Conservation (phyloP, 2,329 filamentous ascomycete species). For the Annulohypoxylon truncatum region DNA sequence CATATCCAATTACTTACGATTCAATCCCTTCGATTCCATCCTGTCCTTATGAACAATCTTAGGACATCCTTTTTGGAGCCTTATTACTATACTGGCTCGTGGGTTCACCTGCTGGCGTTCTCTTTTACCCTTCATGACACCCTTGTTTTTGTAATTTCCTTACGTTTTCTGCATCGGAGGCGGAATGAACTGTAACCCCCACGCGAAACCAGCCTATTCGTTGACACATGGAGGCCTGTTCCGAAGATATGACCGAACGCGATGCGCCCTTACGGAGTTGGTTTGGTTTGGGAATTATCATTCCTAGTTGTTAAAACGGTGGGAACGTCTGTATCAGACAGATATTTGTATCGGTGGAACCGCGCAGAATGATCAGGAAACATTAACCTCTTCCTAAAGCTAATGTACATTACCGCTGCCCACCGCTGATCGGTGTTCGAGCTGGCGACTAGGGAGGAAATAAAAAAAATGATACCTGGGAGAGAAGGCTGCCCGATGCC, state of each 20-base stretch:
- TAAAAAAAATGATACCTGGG: slow-evolving; percentile 31
- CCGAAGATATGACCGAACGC: slow-evolving; percentile 39
- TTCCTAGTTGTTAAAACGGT: slow-evolving; percentile 6
- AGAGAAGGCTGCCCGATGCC: slow-evolving; percentile 10
- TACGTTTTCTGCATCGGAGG: slow-evolving; percentile 28
- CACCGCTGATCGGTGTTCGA: slow-evolving; percentile 9
- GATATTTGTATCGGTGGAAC: neutral
- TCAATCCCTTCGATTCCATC: slow-evolving; percentile 18
- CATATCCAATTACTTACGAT: slow-evolving; percentile 25
- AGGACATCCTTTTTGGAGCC: slow-evolving; percentile 7
- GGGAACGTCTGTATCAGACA: slow-evolving; percentile 3
- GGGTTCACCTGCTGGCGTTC: slow-evolving; percentile 3
- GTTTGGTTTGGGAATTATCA: slow-evolving; percentile 28
- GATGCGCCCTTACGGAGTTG: slow-evolving; percentile 35
- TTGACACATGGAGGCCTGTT: slow-evolving; percentile 22
- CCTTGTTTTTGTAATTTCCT: slow-evolving; percentile 10
- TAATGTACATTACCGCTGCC: slow-evolving; percentile 37
- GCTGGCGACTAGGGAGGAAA: slow-evolving; percentile 7
- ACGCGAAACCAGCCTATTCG: slow-evolving; percentile 24
- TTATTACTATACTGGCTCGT: slow-evolving; percentile 25
- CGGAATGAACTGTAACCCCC: slow-evolving; percentile 35
- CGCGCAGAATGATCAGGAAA: slow-evolving; percentile 25
- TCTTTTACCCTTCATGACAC: slow-evolving; percentile 13
- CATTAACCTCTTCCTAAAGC: slow-evolving; percentile 7
- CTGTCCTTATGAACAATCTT: slow-evolving; percentile 16